Evolutionary conservation across 208 protist genomes (phyloP).

Genomic region (Acanthamoeba rhysodes): DNA sequence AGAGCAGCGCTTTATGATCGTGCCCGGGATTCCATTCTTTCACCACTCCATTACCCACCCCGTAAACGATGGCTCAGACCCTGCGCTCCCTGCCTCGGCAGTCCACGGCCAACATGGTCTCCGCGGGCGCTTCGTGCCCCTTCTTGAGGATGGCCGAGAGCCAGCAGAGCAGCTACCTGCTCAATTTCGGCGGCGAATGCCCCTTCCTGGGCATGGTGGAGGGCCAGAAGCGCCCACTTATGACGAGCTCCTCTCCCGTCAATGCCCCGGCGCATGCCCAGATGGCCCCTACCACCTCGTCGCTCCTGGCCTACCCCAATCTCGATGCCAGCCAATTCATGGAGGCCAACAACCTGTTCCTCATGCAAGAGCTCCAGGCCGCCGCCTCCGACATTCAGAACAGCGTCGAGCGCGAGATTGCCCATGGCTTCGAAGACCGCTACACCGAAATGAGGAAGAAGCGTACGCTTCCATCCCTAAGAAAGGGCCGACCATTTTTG

Average conservation of each 20-base stretch:
- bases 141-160: conserved; percentile 62
- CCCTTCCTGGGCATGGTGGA: conserved; percentile 76
- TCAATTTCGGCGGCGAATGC: conserved; percentile 75
- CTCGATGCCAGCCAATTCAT: not conserved
- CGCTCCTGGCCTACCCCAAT: not conserved
- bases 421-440: conserved; percentile 5
- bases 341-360: conserved; percentile 8
- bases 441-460: conserved; percentile 32
- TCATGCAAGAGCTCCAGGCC: conserved; percentile 20
- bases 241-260: not conserved
- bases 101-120: not conserved
- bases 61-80: conserved; percentile 3
- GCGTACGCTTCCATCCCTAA: not conserved
- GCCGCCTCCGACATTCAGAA: not conserved
- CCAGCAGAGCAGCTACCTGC: conserved; percentile 20
- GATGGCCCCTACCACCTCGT: conserved; percentile 15
- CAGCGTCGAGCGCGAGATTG: conserved; percentile 27
- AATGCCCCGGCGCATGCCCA: conserved; percentile 51
- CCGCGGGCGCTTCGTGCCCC: conserved; percentile 38
- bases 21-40: not conserved
- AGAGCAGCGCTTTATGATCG: not conserved
- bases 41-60: not conserved
- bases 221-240: conserved; percentile 11
- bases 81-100: conserved; percentile 2
- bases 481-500: not conserved